Base-by-base conservation (phyloP, 805 yeast genomes). In the Candida sanyiensis region DNA sequence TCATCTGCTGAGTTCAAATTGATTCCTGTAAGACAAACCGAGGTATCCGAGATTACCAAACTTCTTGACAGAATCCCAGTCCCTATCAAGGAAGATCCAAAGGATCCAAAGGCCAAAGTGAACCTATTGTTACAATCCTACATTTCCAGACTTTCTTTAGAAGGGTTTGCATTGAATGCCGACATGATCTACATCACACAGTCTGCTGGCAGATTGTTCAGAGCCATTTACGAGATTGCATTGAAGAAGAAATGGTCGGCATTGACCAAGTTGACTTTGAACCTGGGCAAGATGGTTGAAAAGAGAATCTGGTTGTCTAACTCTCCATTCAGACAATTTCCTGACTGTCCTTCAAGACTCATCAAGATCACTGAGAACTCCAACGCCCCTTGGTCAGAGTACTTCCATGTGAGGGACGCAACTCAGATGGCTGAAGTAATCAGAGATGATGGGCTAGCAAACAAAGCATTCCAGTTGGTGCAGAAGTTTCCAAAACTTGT, bases 181-280 rank as follows among this genome's bases (percentile, higher is more conserved):
- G 99, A 93, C 64, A 87, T 89, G 96, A 70, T 86, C 3, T 93
- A 85, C 56, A 77, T 93, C 28, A 83, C 93, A 0, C 97, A 93
- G 59, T 86, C 94, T 28, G 97, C 96, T 1, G 90, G 94, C 3
- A 72, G 99, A 54, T 60, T 93, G 27, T 66, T 89, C 40, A 65
- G 97, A 41, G 97, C 97, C 0, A 72, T 94, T 46, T 78, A 73
- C 56, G 96, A 90, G 54, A 75, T 93, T 24, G 73, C 84, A 8
- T 49, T 84, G 33, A 67, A 70, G 38, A 83, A 80, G 47, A 70
- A 72, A 9, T 88, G 95, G 94, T 70, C 96, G 0, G 56, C 66
- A 16, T 58, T 83, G 11, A 67, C 95, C 0, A 73, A 70, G 47
- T 43, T 62, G 2, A 54, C 82, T 2, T 67, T 88, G 10, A 77